Evolutionary conservation across 1,284 basidiomycete species (phyloP).

Genomic region (Trichosporon sp.): DNA sequence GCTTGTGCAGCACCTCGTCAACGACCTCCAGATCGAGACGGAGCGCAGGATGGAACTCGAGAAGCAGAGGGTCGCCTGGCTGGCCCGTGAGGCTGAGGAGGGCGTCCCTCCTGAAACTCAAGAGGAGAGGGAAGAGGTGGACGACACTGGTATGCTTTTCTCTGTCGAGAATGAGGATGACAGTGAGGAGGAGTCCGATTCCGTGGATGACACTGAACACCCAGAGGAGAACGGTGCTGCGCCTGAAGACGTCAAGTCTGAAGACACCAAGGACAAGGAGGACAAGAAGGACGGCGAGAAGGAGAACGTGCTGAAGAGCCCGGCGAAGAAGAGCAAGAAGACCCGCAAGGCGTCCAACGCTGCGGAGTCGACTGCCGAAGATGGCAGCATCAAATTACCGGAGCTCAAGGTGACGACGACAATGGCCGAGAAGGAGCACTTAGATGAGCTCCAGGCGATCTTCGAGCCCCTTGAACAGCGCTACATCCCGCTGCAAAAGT

Average conservation of each 20-base stretch:
- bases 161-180: slow-evolving; percentile 6
- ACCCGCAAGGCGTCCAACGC: slow-evolving; percentile 3
- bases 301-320: background rate
- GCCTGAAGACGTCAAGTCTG: background rate
- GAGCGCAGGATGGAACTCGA: slow-evolving; percentile 59
- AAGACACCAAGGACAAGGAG: background rate
- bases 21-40: slow-evolving; percentile 64
- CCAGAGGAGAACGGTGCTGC: background rate
- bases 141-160: background rate
- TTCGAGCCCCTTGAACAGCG: slow-evolving; percentile 33
- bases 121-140: slow-evolving; percentile 3
- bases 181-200: slow-evolving; percentile 6
- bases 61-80: slow-evolving; percentile 45
- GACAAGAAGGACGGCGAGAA: background rate
- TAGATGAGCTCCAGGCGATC: slow-evolving; percentile 25
- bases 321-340: background rate
- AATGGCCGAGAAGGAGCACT: slow-evolving; percentile 8
- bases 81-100: slow-evolving; percentile 43
- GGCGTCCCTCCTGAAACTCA: slow-evolving; percentile 23
- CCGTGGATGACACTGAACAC: background rate
- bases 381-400: slow-evolving; percentile 8
- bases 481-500: slow-evolving; percentile 38
- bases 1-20: slow-evolving; percentile 58
- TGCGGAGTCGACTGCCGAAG: background rate
- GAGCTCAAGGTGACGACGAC: background rate